A percentile compares a stretch with the other conserved stretches of the same genome.
Conservation (phyloP, 2,329 filamentous ascomycete species). For the Davidsoniella virescens region DNA sequence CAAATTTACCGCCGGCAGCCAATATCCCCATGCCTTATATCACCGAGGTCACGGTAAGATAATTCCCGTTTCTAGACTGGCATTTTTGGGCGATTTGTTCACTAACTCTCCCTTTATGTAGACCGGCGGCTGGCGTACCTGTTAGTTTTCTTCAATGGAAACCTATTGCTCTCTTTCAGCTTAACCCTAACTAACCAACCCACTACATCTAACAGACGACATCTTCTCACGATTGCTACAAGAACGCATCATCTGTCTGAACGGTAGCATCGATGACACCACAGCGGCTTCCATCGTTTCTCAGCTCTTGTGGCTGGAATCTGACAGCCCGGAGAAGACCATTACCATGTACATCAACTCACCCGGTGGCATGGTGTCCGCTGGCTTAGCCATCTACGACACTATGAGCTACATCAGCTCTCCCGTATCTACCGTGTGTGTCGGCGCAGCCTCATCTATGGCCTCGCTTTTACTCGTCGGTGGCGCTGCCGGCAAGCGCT, state of each 20-base stretch:
- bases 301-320: conserved; percentile 94
- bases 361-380: conserved; percentile 78
- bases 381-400: conserved; percentile 79
- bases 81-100: conserved; percentile 17
- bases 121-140: conserved; percentile 64
- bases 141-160: conserved; percentile 30
- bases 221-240: conserved; percentile 65
- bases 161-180: not conserved
- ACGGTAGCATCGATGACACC: conserved; percentile 77
- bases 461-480: conserved; percentile 76
- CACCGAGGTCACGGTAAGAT: conserved; percentile 34
- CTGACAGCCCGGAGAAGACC: conserved; percentile 82
- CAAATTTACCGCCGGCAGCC: conserved; percentile 18
- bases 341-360: conserved; percentile 98
- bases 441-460: conserved; percentile 92
- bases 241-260: conserved; percentile 90
- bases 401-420: conserved; percentile 95
- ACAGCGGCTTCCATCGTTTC: conserved; percentile 89
- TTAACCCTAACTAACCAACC: not conserved
- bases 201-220: conserved; percentile 25
- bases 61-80: not conserved
- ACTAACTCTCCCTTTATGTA: conserved; percentile 21
- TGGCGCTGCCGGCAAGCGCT: conserved; percentile 70
- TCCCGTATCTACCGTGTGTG: conserved; percentile 84
- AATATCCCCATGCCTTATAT: conserved; percentile 45